Conservation (phyloP, 2,329 filamentous ascomycete genomes). For the Talaromyces sp. region DNA sequence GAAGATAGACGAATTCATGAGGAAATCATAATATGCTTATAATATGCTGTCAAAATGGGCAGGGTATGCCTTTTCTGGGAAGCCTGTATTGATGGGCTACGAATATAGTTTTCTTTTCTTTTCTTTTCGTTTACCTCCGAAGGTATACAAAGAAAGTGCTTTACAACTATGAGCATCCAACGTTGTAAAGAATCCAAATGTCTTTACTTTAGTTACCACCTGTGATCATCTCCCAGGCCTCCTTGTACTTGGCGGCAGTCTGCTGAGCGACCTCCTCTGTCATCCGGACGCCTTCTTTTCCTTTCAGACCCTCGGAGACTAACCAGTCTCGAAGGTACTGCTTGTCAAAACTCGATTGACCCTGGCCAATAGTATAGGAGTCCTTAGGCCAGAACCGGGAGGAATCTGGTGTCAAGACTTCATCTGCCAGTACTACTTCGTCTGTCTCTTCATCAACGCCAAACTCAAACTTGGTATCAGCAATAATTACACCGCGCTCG, state of each 20-base stretch:
- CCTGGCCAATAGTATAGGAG: conserved; percentile 70
- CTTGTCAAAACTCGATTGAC: conserved; percentile 88
- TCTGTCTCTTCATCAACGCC: conserved; percentile 66
- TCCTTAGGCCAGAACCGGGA: conserved; percentile 85
- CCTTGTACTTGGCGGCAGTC: conserved; percentile 72
- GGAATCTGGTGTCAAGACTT: conserved; percentile 81
- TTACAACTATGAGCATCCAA: too few species aligned
- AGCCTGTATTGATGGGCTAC: too few species aligned
- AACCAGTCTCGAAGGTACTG: conserved; percentile 84
- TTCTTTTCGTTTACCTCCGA: too few species aligned
- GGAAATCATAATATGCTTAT: too few species aligned
- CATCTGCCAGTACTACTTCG: conserved; percentile 76
- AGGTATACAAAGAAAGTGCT: too few species aligned
- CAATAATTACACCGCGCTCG: conserved; percentile 72
- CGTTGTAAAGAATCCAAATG: too few species aligned
- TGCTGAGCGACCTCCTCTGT: conserved; percentile 69
- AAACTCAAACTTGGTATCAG: conserved; percentile 78
- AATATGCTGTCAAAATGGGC: too few species aligned
- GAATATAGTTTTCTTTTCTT: too few species aligned
- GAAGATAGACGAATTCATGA: too few species aligned
- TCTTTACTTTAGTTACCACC: conserved; percentile 53
- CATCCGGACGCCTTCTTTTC: conserved; percentile 72
- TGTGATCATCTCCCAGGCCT: conserved; percentile 73
- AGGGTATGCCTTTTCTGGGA: too few species aligned
- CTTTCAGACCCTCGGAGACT: conserved; percentile 70